Evolutionary conservation across 2,329 filamentous ascomycete genomes (phyloP).

Genomic region (Calonectria multiphialidica): DNA sequence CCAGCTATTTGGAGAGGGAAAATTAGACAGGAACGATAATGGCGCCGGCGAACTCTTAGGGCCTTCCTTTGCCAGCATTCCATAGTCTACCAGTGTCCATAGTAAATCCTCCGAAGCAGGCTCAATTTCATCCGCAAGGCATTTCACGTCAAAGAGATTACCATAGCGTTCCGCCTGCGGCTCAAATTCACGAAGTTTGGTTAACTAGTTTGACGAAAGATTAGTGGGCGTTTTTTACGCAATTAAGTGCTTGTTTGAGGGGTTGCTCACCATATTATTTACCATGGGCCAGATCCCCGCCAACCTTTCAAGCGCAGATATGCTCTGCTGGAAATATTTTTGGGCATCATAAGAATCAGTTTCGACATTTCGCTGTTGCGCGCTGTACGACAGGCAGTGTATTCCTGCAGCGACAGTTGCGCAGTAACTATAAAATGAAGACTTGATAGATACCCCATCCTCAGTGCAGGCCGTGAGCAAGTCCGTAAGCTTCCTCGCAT

Average conservation of each 20-base stretch:
- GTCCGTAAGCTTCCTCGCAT: constrained; percentile 21
- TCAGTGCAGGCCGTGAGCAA: constrained; percentile 10
- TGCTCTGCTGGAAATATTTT: constrained; percentile 17
- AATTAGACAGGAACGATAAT: constrained; percentile 14
- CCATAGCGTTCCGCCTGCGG: not conserved
- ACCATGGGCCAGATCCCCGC: constrained; percentile 26
- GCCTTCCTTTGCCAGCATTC: constrained; percentile 15
- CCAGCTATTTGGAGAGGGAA: constrained; percentile 22
- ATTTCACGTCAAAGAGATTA: constrained; percentile 16
- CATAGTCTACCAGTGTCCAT: constrained; percentile 29
- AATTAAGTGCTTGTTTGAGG: not conserved
- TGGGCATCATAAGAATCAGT: constrained; percentile 15
- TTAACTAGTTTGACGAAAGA: no score
- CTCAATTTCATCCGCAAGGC: constrained; percentile 19
- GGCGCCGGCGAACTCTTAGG: constrained; percentile 4
- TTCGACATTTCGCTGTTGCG: constrained; percentile 19
- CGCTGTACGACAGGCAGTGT: constrained; percentile 20
- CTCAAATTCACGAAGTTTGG: constrained; percentile 14
- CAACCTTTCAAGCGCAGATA: constrained; percentile 2
- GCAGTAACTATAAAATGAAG: constrained; percentile 29
- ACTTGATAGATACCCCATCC: constrained; percentile 14
- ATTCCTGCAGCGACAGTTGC: constrained; percentile 26
- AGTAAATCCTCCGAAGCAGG: constrained; percentile 13
- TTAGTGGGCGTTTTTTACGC: no score
- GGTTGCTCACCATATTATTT: constrained; percentile 16